Percentiles rank a stretch among this genome's conserved stretches.
Conservation (phyloP, 345 rosid genomes). For the Xanthoceras sorbifolium region DNA sequence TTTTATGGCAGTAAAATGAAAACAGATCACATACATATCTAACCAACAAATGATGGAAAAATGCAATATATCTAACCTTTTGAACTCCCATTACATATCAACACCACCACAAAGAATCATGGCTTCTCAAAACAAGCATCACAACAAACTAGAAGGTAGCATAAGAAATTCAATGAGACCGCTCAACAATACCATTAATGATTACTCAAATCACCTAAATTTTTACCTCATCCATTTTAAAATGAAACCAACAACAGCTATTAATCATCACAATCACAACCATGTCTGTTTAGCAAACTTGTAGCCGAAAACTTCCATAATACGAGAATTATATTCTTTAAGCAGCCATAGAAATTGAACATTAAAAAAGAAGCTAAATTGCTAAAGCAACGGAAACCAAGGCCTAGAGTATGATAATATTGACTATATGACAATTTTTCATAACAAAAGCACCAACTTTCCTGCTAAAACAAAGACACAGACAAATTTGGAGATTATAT, state of each 20-base stretch:
- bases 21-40: neutral
- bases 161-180: neutral
- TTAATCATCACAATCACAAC: too few species aligned
- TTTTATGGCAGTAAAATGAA: slow-evolving; percentile 1
- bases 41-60: neutral
- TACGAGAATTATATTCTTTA: neutral
- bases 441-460: neutral
- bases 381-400: too few species aligned
- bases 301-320: neutral
- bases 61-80: neutral
- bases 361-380: too few species aligned
- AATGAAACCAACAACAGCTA: too few species aligned
- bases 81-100: neutral
- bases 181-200: neutral
- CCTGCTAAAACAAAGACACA: neutral
- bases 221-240: too few species aligned
- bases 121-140: neutral
- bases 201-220: too few species aligned
- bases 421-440: neutral
- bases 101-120: neutral
- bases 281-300: neutral
- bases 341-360: too few species aligned
- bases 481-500: too few species aligned
- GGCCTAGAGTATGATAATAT: neutral
- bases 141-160: neutral